Evolutionary conservation across 106 monocot species (phyloP), one percentile per base, ranked within the genome.

Genomic region (Acorus calamus): DNA sequence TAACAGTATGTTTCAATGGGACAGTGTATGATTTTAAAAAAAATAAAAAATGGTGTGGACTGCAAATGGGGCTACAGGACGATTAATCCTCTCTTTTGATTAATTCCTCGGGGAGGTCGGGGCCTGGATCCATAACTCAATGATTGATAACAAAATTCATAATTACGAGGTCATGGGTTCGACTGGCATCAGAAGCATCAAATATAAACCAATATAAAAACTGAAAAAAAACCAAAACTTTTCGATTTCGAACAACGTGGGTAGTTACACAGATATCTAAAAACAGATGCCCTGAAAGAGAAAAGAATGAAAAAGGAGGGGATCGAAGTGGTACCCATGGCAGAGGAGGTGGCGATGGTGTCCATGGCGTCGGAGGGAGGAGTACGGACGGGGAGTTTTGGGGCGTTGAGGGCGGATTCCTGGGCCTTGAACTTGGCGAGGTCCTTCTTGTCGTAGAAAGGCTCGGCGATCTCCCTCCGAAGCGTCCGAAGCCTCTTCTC

Each of bases 391-490:
- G 81, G 78, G 42, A 84, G 11, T 69, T 76, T 78, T 46, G 83
- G 83, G 7, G 88, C 84, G 2, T 74, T 80, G 28, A 80, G 83
- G 4, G 87, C 87, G 56, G 83, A 77, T 64, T 77, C 77, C 47
- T 80, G 83, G 1, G 80, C 83, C 54, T 77, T 78, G 66, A 80
- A 68, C 78, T 88, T 88, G 60, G 83, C 80, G n/a, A 8, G 74
- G 4, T 88, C 87, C 66, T 88, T 88, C 78, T 84, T 83, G 4
- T 88, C 88, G 66, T 88, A 84, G 80, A 76, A 84, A 8, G 88
- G 84, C 67, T 84, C 59, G 4, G 66, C 84, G 9, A 81, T 73
- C 59, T 84, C 84, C 14, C 78, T 65, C 47, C 84, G 61, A 14
- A 88, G 54, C 48, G 88, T 79, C 52, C 88, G 42, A 64, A 88